Conservation (phyloP, 2,329 filamentous ascomycete genomes). For the Colletotrichum destructivum region DNA sequence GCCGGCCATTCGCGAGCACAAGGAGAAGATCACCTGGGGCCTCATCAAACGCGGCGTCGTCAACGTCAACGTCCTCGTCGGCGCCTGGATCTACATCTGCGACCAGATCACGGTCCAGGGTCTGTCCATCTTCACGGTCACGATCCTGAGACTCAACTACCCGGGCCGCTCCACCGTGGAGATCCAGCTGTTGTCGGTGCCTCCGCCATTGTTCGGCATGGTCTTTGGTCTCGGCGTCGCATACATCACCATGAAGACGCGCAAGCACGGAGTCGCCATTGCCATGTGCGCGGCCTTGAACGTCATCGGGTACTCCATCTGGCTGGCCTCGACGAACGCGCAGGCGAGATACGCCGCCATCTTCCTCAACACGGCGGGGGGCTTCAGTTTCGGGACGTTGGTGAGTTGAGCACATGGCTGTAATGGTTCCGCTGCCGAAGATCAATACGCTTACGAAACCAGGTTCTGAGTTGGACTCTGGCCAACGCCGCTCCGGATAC, state of each 20-base stretch:
- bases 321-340: slow-evolving; percentile 46
- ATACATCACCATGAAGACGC: slow-evolving; percentile 49
- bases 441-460: not conserved
- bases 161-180: slow-evolving; percentile 45
- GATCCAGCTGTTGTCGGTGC: slow-evolving; percentile 47
- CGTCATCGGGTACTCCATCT: slow-evolving; percentile 48
- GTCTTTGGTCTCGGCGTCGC: slow-evolving; percentile 46
- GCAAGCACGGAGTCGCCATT: slow-evolving; percentile 46
- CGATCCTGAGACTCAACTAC: slow-evolving; percentile 66
- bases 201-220: slow-evolving; percentile 47
- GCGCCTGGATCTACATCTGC: slow-evolving; percentile 47
- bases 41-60: slow-evolving; percentile 43
- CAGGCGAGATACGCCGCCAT: slow-evolving; percentile 48
- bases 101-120: slow-evolving; percentile 72
- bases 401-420: not conserved
- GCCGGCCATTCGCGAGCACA: slow-evolving; percentile 46
- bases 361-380: slow-evolving; percentile 49
- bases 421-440: not conserved
- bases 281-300: slow-evolving; percentile 45
- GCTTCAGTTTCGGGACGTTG: slow-evolving; percentile 46
- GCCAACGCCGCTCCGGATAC: slow-evolving; percentile 49
- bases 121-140: slow-evolving; percentile 76
- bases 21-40: slow-evolving; percentile 43
- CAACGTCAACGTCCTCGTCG: slow-evolving; percentile 47
- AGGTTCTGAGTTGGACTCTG: slow-evolving; percentile 47